Conservation (phyloP, 768 basidiomycete species). For the Leccinum fibrillosum region DNA sequence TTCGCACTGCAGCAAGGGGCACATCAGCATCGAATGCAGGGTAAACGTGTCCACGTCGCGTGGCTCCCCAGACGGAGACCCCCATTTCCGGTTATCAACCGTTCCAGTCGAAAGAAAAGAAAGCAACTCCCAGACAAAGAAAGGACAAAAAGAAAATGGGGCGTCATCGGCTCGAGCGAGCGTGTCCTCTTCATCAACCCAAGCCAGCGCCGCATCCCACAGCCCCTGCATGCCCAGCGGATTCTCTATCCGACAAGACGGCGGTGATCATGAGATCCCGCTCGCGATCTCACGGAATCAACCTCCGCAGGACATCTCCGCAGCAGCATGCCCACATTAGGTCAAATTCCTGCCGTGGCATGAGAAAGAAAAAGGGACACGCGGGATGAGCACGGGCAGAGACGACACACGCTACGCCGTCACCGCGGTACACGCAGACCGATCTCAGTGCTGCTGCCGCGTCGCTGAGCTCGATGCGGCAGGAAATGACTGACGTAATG, state of each 20-base stretch:
- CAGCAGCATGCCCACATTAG: constrained; percentile 8
- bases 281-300: constrained; percentile 11
- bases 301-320: constrained; percentile 8
- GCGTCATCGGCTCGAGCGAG: background rate
- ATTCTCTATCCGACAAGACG: constrained; percentile 1
- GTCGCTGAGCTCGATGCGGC: background rate
- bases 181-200: constrained; percentile 7
- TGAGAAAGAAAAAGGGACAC: constrained; percentile 2
- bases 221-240: constrained; percentile 2
- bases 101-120: background rate
- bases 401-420: background rate
- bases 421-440: constrained; percentile 17
- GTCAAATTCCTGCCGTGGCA: background rate
- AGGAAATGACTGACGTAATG: constrained; percentile 20
- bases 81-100: constrained; percentile 18
- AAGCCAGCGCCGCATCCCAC: background rate
- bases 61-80: constrained; percentile 15
- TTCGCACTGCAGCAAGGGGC: constrained; percentile 43
- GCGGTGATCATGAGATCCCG: constrained; percentile 11
- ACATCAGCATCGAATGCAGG: constrained; percentile 14
- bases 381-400: background rate
- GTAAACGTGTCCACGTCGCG: constrained; percentile 12
- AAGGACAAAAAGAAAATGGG: background rate
- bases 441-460: background rate
- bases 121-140: background rate